Base-by-base conservation (phyloP, 1,284 basidiomycete species). In the Takashimella koratensis region DNA sequence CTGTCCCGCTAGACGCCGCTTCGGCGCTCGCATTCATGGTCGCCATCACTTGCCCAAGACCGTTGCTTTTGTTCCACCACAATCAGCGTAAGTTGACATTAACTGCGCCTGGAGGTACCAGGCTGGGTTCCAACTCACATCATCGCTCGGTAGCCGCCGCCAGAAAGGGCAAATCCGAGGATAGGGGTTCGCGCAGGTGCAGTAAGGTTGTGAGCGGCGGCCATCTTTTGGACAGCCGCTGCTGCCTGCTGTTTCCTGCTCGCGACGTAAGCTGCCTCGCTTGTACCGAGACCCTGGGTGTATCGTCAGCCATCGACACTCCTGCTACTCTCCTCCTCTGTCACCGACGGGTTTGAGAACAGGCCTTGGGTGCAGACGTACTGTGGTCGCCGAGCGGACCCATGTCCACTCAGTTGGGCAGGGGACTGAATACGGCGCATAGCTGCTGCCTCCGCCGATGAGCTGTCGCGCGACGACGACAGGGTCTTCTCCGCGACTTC, bases 81-180 rank as follows among this genome's bases (percentile, higher is more conserved):
- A n/a, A 42, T 52, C 45, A 52, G 51, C 20, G 8, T 16, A 1
- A 16, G 1, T 3, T 8, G 5, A 11, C 4, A 11, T 3, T 19
- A 22, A 42, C 41, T 19, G 22, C 41, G 41, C 41, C 10, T 42
- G 10, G 13, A 22, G 41, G 41, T 22, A 5, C n/a, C 1, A 12
- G 2, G 41, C 12, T 8, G 41, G 8, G 21, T 30, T 39, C 16
- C 11, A 23, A 62, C 68, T 56, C 48, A 70, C 60, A 77, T 68
- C 78, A 79, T 79, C 10, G 78, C 78, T 19, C 79, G 62, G 53
- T 79, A 76, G 4, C 79, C 79, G 25, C 79, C 79, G 30, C 79
- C 79, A 10, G 73, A 75, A 13, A 79, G 58, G 1, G 77, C 76
- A 42, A 78, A 65, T 24, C 75, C 76, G 20, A 79, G 62, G 2